phyloP scores from a whole-genome alignment of 495 filamentous ascomycete genomes.

The Hapsidospora chrysogenum region DNA sequence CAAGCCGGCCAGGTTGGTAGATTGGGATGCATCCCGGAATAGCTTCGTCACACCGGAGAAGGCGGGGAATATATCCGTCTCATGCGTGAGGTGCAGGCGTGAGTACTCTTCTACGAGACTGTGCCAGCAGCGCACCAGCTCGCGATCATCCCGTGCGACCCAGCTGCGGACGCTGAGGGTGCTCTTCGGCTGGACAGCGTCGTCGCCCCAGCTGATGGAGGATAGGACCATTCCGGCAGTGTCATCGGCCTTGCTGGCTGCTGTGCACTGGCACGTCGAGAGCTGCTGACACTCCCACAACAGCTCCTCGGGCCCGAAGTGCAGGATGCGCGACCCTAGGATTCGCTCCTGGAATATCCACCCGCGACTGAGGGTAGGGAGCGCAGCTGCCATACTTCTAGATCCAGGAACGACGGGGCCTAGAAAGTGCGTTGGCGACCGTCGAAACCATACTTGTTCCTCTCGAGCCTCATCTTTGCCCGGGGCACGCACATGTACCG shows the following conservation, averaged over 20 bases:
- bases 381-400: neutral
- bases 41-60: slow-evolving; percentile 5
- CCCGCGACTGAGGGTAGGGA: slow-evolving; percentile 7
- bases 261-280: slow-evolving; percentile 7
- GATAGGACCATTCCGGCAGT: neutral
- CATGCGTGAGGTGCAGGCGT: slow-evolving; percentile 2
- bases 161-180: slow-evolving; percentile 3
- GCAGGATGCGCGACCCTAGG: slow-evolving; percentile 7
- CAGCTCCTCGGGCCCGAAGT: slow-evolving; percentile 9
- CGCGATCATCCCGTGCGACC: neutral
- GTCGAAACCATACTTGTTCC: slow-evolving; percentile 2
- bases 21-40: neutral
- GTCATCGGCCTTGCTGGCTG: neutral
- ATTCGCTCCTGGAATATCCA: slow-evolving; percentile 11
- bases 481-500: slow-evolving; percentile 3
- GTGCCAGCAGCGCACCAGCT: slow-evolving; percentile 3
- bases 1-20: slow-evolving; percentile 6
- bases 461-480: neutral
- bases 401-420: slow-evolving; percentile 1
- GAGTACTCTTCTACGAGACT: slow-evolving; percentile 7
- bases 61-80: slow-evolving; percentile 8
- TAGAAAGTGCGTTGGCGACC: neutral
- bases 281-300: slow-evolving; percentile 4
- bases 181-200: slow-evolving; percentile 1
- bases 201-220: neutral